Percentiles rank a stretch among this genome's conserved stretches.
Conservation (phyloP, 768 basidiomycete genomes). For the Cantharellus anzutake region DNA sequence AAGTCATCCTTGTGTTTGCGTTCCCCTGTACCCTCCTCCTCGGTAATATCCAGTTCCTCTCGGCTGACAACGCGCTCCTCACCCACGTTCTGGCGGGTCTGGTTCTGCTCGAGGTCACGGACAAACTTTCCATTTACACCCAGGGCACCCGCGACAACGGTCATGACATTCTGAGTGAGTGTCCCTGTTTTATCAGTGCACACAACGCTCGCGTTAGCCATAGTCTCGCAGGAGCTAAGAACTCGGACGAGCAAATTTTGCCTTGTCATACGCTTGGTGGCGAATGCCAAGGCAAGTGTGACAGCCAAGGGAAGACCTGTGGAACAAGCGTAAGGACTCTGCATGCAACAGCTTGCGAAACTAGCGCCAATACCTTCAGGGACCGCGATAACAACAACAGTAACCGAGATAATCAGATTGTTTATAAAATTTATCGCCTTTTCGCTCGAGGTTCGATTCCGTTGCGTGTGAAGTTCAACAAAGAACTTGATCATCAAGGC, state of each 20-base stretch:
- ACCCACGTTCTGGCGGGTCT: slow-evolving; percentile 49
- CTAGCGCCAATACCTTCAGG: slow-evolving; percentile 36
- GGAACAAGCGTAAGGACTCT: background rate
- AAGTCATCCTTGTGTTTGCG: slow-evolving; percentile 52
- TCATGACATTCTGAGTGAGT: slow-evolving; percentile 88
- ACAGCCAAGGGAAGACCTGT: slow-evolving; percentile 85
- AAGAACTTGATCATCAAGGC: slow-evolving; percentile 91
- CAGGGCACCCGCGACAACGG: slow-evolving; percentile 86
- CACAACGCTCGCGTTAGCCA: slow-evolving; percentile 93
- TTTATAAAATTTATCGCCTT: slow-evolving; percentile 85
- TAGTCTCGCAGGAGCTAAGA: slow-evolving; percentile 91
- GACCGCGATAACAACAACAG: slow-evolving; percentile 72
- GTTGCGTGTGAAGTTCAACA: slow-evolving; percentile 57
- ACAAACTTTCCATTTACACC: slow-evolving; percentile 94
- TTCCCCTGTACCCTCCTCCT: background rate
- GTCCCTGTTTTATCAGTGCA: slow-evolving; percentile 97
- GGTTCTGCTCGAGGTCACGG: slow-evolving; percentile 50
- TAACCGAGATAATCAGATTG: slow-evolving; percentile 88
- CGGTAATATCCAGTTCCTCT: slow-evolving; percentile 2
- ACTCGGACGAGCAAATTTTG: slow-evolving; percentile 92
- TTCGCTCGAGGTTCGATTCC: slow-evolving; percentile 47
- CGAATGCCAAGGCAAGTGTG: slow-evolving; percentile 89
- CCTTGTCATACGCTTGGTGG: slow-evolving; percentile 94
- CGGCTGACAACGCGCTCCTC: slow-evolving; percentile 16
- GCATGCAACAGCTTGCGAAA: too few relatives aligned